Evolutionary conservation across 2,329 filamentous ascomycete species (phyloP), one percentile per base, ranked within the genome.

Genomic region (Neofusicoccum cordaticola): DNA sequence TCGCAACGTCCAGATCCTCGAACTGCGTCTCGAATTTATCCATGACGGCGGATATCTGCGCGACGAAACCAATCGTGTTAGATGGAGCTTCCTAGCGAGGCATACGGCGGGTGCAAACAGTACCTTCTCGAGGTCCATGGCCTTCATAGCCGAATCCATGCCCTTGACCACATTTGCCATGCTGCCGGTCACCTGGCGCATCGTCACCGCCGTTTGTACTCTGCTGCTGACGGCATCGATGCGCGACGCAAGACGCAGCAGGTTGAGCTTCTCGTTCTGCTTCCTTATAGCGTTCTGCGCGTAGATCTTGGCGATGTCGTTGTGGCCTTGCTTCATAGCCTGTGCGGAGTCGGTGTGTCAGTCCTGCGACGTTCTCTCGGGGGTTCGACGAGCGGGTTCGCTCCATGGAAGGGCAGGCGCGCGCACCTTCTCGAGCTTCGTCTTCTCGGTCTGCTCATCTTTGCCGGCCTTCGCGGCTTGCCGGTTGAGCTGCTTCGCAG

Each of bases 251-350:
- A 88, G 77, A 39, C 84, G 78, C 41, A 88, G 76, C 44, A 88
- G 80, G 70, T 87, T 87, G 65, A 87, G 74, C 68, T 85, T 83
- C 75, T 88, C 85, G 69, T 87, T 87, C 71, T 86, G 83, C 74
- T 88, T 88, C 56, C 85, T 83, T 67, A 88, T 86, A 9, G 85
- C 84, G 72, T 87, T 88, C 69, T 86, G 83, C 34, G 85, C 86
- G 75, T 87, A 86, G 71, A 88, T 85, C 70, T 85, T 85, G 19
- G 86, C 86, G 68, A 88, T 86, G 70, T 88, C 85, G 69, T 78
- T 77, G 73, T 87, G 84, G 68, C 81, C 81, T 75, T 85, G 81
- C 73, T 85, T 83, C 75, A 88, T 86, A 35, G 85, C 86, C 83
- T 86, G 45, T 45, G 42, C 34, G 56, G 12, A 47, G 35, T 50